Conservation (phyloP, 495 filamentous ascomycete species). For the Aspergillus funiculosus region DNA sequence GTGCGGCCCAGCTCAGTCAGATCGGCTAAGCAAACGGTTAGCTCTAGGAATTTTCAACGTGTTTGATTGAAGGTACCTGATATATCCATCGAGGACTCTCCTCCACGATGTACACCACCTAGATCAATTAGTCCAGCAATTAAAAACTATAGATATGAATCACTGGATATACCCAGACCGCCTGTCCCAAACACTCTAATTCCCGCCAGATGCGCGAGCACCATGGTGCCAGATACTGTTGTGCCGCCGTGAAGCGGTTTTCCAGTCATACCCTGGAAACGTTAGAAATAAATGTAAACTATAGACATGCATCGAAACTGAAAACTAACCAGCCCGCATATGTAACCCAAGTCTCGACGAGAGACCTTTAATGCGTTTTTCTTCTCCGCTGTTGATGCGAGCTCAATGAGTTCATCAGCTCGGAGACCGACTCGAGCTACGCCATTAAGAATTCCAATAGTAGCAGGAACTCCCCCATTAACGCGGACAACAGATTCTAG, state of each 20-base stretch:
- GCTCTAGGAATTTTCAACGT: neutral
- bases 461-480: conserved; percentile 86
- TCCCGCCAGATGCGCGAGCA: conserved; percentile 79
- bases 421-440: conserved; percentile 72
- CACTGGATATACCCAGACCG: conserved; percentile 37
- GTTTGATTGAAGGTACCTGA: conserved; percentile 42
- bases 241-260: conserved; percentile 77
- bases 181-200: conserved; percentile 92
- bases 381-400: conserved; percentile 60
- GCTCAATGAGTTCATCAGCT: conserved; percentile 59
- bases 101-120: conserved; percentile 91
- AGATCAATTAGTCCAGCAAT: conserved; percentile 19
- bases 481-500: conserved; percentile 72
- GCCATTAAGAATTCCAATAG: conserved; percentile 78
- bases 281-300: neutral
- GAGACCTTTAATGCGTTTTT: conserved; percentile 72
- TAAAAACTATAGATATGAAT: conserved; percentile 3
- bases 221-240: conserved; percentile 87
- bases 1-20: conserved; percentile 93
- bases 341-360: conserved; percentile 74
- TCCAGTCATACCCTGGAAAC: conserved; percentile 53
- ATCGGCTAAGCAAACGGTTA: conserved; percentile 56
- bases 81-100: conserved; percentile 80
- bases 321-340: conserved; percentile 65
- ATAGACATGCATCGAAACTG: too few species aligned